Evolutionary conservation across 2,329 filamentous ascomycete genomes (phyloP).

Genomic region (Ophiostoma pallidulum): DNA sequence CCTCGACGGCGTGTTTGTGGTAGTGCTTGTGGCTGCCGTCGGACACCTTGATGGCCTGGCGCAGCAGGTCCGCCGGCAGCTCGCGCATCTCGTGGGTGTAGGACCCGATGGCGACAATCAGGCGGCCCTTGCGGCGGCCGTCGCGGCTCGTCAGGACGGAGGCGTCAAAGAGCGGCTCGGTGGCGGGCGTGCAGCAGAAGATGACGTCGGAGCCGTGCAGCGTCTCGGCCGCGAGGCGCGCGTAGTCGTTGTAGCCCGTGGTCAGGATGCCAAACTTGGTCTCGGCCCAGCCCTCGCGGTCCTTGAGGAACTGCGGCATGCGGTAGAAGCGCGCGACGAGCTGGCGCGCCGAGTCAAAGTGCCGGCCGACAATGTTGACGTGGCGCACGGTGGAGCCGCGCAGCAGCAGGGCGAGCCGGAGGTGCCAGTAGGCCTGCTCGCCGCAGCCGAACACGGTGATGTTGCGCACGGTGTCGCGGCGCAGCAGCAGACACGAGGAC

Average conservation of each 20-base stretch:
- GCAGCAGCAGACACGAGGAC: constrained; percentile 55
- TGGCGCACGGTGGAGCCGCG: constrained; percentile 61
- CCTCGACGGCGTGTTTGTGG: constrained; percentile 56
- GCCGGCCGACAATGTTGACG: constrained; percentile 74
- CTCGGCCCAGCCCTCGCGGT: constrained; percentile 51
- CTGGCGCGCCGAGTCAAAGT: constrained; percentile 48
- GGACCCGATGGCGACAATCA: constrained; percentile 64
- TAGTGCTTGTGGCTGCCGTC: constrained; percentile 49
- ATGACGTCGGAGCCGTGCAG: constrained; percentile 68
- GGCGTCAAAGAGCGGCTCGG: constrained; percentile 64
- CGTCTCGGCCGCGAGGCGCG: constrained; percentile 58
- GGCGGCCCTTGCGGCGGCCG: constrained; percentile 58
- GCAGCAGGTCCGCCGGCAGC: constrained; percentile 65
- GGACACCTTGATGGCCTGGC: constrained; percentile 44
- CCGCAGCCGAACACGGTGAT: constrained; percentile 81
- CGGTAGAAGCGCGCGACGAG: constrained; percentile 45
- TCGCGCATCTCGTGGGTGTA: constrained; percentile 70
- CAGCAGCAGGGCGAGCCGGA: constrained; percentile 71
- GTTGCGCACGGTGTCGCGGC: constrained; percentile 61
- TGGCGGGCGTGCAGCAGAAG: constrained; percentile 79
- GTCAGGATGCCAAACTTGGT: constrained; percentile 62
- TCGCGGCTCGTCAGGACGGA: constrained; percentile 62
- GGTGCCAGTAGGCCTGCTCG: constrained; percentile 89
- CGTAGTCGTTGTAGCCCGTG: constrained; percentile 58
- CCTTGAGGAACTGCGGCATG: constrained; percentile 35